Evolutionary conservation across 305 asterid genomes (phyloP).

Genomic region (Fraxinus ornus): DNA sequence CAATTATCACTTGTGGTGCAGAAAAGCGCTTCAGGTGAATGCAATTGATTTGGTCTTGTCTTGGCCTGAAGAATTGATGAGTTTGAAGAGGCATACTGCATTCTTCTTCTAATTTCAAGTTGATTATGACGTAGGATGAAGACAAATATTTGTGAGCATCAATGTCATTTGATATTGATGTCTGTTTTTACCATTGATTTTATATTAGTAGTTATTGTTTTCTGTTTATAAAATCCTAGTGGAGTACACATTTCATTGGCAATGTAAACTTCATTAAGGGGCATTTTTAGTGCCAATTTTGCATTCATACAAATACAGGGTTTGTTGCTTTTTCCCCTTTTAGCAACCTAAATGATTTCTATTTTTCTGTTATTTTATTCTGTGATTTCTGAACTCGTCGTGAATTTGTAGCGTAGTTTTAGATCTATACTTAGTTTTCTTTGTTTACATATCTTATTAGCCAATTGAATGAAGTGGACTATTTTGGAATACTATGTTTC

Average conservation of each 20-base stretch:
- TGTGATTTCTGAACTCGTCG: background rate
- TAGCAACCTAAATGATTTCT: background rate
- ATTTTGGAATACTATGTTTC: background rate
- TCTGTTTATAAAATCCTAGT: background rate
- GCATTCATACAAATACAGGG: background rate
- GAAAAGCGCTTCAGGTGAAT: slow-evolving; percentile 89
- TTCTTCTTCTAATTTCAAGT: slow-evolving; percentile 23
- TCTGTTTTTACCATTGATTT: background rate
- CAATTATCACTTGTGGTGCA: slow-evolving; percentile 77
- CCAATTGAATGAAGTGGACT: background rate
- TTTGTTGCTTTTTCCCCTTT: background rate
- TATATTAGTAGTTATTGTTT: slow-evolving; percentile 1
- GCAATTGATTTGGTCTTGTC: slow-evolving; percentile 33
- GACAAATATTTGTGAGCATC: slow-evolving; percentile 2
- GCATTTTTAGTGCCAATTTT: background rate
- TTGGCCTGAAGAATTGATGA: slow-evolving; percentile 20
- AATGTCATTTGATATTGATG: slow-evolving; percentile 12
- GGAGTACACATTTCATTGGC: background rate
- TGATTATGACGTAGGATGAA: slow-evolving; percentile 23
- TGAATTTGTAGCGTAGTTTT: background rate
- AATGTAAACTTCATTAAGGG: background rate
- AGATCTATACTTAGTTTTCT: background rate
- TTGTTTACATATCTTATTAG: background rate
- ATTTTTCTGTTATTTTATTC: background rate
- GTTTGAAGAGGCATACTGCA: slow-evolving; percentile 22